phyloP scores from a whole-genome alignment of 2,329 filamentous ascomycete genomes.

The Sphaceloma murrayae region DNA sequence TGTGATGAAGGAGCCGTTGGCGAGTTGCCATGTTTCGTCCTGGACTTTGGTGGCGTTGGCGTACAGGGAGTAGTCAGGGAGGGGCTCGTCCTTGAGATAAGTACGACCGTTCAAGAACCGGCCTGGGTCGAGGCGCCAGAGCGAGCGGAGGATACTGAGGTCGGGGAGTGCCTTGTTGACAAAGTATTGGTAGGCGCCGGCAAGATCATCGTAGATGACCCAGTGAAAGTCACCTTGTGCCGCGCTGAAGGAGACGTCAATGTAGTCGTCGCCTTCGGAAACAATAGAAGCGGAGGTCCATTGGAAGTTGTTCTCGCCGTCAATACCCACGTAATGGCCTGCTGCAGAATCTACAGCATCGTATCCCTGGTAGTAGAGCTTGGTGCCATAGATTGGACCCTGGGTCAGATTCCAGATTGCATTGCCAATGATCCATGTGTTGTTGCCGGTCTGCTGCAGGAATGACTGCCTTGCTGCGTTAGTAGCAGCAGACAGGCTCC shows the following conservation, averaged over 20 bases:
- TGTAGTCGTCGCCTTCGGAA: conserved; percentile 34
- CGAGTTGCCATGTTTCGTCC: conserved; percentile 44
- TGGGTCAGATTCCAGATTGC: conserved; percentile 36
- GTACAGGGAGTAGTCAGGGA: conserved; percentile 39
- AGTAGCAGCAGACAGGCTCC: conserved; percentile 10
- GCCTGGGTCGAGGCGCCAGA: conserved; percentile 41
- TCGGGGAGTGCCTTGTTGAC: conserved; percentile 42
- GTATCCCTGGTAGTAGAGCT: conserved; percentile 35
- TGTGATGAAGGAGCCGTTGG: conserved; percentile 42
- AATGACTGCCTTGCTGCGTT: conserved; percentile 21
- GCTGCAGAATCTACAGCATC: conserved; percentile 35
- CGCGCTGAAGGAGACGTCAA: conserved; percentile 41
- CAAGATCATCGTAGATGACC: conserved; percentile 41
- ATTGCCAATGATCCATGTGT: conserved; percentile 33
- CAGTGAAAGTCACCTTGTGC: conserved; percentile 43
- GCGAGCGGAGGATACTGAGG: conserved; percentile 42
- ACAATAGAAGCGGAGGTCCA: conserved; percentile 41
- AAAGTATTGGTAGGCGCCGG: conserved; percentile 47
- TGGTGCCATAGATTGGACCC: conserved; percentile 31
- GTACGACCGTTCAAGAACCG: conserved; percentile 39
- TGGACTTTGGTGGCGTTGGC: conserved; percentile 41
- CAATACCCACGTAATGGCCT: conserved; percentile 41
- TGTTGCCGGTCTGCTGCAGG: conserved; percentile 27
- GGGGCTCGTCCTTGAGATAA: conserved; percentile 36
- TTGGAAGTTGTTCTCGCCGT: conserved; percentile 38